Evolutionary conservation across 139 green algal species (phyloP).

Genomic region (Trebouxia sp.): DNA sequence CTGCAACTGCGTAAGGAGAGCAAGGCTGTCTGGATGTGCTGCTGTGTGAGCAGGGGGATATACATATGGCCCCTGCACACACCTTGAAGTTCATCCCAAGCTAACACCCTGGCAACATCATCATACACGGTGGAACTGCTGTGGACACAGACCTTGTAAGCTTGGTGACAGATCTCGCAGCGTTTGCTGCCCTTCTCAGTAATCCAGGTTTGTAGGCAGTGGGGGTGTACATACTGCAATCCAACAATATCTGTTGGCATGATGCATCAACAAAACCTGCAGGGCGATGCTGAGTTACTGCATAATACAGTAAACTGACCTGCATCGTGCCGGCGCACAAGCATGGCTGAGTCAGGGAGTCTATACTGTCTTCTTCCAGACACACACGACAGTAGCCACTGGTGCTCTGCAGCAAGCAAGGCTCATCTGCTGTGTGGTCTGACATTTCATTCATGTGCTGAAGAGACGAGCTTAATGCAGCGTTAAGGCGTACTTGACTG

Average conservation of each 20-base stretch:
- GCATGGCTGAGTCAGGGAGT: background rate
- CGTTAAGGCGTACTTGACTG: too few relatives aligned
- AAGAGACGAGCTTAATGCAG: too few relatives aligned
- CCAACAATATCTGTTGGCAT: too few relatives aligned
- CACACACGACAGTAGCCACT: background rate
- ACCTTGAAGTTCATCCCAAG: background rate
- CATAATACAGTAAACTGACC: too few relatives aligned
- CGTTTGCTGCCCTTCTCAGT: slow-evolving; percentile 31
- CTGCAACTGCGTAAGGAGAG: slow-evolving; percentile 2
- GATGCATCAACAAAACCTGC: too few relatives aligned
- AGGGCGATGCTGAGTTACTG: too few relatives aligned
- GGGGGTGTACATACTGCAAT: slow-evolving; percentile 32
- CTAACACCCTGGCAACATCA: too few relatives aligned
- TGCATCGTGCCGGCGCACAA: slow-evolving; percentile 14
- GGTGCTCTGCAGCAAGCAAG: background rate
- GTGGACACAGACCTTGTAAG: slow-evolving; percentile 4
- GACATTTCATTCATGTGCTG: background rate
- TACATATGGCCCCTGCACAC: background rate
- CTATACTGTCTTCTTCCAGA: slow-evolving; percentile 3
- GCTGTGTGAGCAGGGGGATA: background rate
- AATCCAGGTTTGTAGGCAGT: slow-evolving; percentile 41
- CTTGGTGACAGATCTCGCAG: slow-evolving; percentile 17
- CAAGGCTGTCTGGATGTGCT: background rate
- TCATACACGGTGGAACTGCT: too few relatives aligned
- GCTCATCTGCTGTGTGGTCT: background rate